Evolutionary conservation across 2,329 filamentous ascomycete genomes (phyloP).

Genomic region (Sporothrix mexicana): DNA sequence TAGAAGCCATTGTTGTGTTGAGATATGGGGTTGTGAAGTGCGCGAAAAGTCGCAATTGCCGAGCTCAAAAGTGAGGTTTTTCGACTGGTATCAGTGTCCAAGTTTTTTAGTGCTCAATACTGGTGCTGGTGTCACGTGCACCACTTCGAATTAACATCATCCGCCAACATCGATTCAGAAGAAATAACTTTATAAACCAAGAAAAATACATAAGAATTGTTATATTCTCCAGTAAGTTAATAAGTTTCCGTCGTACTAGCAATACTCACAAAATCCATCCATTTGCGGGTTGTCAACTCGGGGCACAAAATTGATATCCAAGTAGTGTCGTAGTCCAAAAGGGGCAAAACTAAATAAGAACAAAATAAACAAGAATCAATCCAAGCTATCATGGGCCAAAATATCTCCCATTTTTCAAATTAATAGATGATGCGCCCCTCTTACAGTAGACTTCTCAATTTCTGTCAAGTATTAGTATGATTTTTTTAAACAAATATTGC

Average conservation of each 20-base stretch:
- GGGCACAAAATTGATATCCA: background rate
- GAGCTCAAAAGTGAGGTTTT: background rate
- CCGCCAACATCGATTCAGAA: background rate
- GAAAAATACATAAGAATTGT: too few species aligned
- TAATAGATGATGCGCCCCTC: too few species aligned
- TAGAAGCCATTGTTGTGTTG: constrained; percentile 12
- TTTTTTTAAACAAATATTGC: background rate
- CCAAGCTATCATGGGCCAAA: background rate
- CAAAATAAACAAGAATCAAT: background rate
- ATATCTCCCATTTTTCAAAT: background rate
- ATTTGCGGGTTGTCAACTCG: too few species aligned
- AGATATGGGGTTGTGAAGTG: background rate
- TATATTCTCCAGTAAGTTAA: too few species aligned
- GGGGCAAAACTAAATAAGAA: background rate
- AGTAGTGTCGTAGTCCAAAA: background rate
- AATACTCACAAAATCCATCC: too few species aligned
- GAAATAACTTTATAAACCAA: background rate
- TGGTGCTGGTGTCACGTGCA: constrained; percentile 8
- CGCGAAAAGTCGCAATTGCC: background rate
- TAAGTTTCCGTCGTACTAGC: too few species aligned
- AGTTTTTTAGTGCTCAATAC: constrained; percentile 19
- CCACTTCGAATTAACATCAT: background rate
- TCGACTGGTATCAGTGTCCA: background rate
- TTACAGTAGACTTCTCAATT: background rate
- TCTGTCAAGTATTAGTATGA: background rate